Evolutionary conservation across 148 eudicot species (phyloP).

Genomic region (Rhododendron ovatum): DNA sequence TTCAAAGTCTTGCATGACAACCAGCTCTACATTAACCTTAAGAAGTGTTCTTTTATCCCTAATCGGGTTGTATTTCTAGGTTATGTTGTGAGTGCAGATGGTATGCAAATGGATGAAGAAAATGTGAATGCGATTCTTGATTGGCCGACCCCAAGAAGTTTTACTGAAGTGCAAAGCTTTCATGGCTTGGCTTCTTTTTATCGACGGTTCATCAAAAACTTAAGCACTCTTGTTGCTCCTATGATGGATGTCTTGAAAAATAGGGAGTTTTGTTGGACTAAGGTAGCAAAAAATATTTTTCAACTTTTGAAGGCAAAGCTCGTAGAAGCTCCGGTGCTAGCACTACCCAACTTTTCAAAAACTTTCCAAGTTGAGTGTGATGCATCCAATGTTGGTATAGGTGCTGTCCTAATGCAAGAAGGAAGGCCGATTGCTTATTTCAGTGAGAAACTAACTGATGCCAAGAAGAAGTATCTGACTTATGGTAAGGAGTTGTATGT

Average conservation of each 20-base stretch:
- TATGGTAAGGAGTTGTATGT: not conserved
- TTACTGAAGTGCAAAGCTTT: not conserved
- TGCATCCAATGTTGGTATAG: not conserved
- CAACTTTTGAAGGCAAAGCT: not conserved
- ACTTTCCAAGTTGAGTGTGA: not conserved
- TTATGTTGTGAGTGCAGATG: not conserved
- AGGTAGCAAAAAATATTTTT: not conserved
- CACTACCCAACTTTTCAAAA: not conserved
- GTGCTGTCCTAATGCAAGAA: not conserved
- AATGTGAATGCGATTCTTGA: not conserved
- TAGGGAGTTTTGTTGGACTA: not conserved
- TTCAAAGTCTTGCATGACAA: not conserved
- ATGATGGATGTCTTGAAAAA: not conserved
- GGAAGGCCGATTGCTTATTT: not conserved
- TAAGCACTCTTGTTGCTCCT: not conserved
- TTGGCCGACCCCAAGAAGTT: not conserved
- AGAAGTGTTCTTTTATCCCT: not conserved
- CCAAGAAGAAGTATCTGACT: not conserved
- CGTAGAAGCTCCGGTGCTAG: not conserved
- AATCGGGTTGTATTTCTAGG: not conserved
- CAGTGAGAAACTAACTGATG: not conserved
- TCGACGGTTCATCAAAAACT: not conserved
- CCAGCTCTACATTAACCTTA: not conserved
- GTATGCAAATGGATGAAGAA: not conserved
- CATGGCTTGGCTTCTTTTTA: slow-evolving; percentile 1